Percentiles rank a stretch among this genome's conserved stretches.
Conservation (phyloP, 371 early-diverging fungal genomes). For the Mortierella sp. region DNA sequence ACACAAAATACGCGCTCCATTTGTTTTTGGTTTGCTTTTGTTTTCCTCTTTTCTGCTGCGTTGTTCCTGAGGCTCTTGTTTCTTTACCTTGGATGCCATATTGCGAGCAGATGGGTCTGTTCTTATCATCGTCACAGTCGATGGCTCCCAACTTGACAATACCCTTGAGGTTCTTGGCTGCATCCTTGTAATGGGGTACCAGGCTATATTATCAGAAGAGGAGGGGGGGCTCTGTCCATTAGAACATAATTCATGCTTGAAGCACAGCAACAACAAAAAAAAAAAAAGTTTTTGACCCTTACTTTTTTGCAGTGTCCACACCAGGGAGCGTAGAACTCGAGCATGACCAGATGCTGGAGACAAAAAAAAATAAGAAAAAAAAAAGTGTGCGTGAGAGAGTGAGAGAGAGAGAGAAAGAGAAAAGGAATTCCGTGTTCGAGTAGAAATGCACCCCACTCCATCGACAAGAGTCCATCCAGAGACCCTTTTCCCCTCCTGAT, state of each 20-base stretch:
- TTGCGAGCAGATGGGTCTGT: conserved; percentile 78
- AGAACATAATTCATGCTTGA: too few relatives aligned
- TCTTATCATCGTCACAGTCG: conserved; percentile 87
- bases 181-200: conserved; percentile 89
- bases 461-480: too few relatives aligned
- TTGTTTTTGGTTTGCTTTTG: too few relatives aligned
- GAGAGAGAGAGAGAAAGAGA: not conserved
- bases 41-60: too few relatives aligned
- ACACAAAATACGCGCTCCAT: too few relatives aligned
- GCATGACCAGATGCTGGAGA: conserved; percentile 76
- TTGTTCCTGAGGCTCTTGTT: not conserved
- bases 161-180: conserved; percentile 82
- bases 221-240: too few relatives aligned
- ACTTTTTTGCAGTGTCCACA: conserved; percentile 94
- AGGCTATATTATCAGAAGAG: conserved; percentile 54
- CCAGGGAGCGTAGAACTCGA: conserved; percentile 95
- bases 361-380: conserved; percentile 5
- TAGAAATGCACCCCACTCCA: too few relatives aligned
- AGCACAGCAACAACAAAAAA: too few relatives aligned
- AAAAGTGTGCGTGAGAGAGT: not conserved
- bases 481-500: too few relatives aligned
- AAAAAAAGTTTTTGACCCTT: too few relatives aligned
- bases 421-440: not conserved
- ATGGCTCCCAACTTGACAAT: conserved; percentile 87
- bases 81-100: conserved; percentile 76